Base-by-base conservation (phyloP, 257 asterid genomes). In the Solanum clarkiae region DNA sequence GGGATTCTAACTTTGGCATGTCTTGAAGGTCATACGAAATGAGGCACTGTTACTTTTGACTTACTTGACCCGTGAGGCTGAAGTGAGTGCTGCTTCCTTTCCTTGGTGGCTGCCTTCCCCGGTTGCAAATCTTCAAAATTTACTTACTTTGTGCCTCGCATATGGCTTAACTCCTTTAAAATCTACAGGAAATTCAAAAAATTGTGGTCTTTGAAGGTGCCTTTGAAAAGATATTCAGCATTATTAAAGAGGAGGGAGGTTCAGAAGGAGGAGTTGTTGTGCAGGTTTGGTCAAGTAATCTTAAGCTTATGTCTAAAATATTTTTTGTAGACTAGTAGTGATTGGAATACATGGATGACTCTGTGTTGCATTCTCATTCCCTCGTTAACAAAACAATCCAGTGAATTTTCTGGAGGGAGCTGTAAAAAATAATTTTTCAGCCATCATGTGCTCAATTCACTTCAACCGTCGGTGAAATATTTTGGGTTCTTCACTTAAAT, bases 231-330 rank as follows among this genome's bases (percentile, higher is more conserved):
- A 93, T 96, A 81, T 96, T 94, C 88, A 91, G 98, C 92, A 94
- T 94, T 87, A 90, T 96, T 84, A 93, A 86, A 88, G 98, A 97
- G 91, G 99, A 97, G 91, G 98, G 98, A 69, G 98, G 98, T 84
- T 95, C 98, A 84, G 98, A 97, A 88, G 98, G 99, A 66, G 99
- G 99, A 13, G 98, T 94, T 74, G 98, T 96, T 88, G 98, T 96
- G 86, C 99, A 95, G 98, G 99, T 95, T 89, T 70, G 81, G 55
- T 16, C 36, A 63, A 82, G 60, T 82, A 24, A 60, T 63, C 65
- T 79, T 53, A 79, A 32, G 29, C 65, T 53, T 12, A 10, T 15
- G 66, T 79, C 26, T 79, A 77, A 53, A 26, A 29, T 79, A 24
- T 2, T 22, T n/a, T 62, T 82, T n/a, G 85, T 82, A 47, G 45